phyloP scores from a whole-genome alignment of 2,329 filamentous ascomycete species.

The Saccharata proteae region DNA sequence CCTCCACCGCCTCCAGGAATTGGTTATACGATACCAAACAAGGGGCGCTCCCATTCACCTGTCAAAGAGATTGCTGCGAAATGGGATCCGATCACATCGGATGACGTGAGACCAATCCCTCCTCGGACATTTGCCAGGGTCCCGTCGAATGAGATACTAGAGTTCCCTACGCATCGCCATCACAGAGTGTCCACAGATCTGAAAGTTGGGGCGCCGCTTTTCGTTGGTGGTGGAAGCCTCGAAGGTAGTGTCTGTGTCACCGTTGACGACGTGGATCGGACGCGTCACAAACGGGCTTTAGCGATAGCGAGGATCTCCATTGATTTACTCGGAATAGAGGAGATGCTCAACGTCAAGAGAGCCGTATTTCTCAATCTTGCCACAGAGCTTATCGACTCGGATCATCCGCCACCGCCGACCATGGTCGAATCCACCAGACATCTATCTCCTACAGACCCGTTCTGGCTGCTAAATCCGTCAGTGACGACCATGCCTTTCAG shows the following conservation, averaged over 20 bases:
- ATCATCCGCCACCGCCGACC: conserved; percentile 37
- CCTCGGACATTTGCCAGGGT: conserved; percentile 38
- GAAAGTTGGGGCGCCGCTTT: conserved; percentile 38
- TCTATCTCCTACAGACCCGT: conserved; percentile 25
- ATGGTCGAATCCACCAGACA: conserved; percentile 35
- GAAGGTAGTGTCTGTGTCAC: conserved; percentile 38
- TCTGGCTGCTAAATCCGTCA: conserved; percentile 39
- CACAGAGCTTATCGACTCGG: conserved; percentile 38
- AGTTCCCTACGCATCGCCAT: conserved; percentile 37
- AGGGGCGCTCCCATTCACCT: conserved; percentile 36
- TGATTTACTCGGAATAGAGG: conserved; percentile 41
- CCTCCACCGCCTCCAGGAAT: conserved; percentile 16
- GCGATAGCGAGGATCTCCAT: conserved; percentile 38
- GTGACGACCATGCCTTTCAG: conserved; percentile 37
- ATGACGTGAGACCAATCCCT: conserved; percentile 30
- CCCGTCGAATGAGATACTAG: conserved; percentile 36
- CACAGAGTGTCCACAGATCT: conserved; percentile 37
- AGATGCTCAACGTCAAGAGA: conserved; percentile 33
- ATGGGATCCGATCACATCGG: conserved; percentile 31
- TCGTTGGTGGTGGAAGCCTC: conserved; percentile 43
- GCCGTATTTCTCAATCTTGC: conserved; percentile 40
- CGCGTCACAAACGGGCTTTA: conserved; percentile 31
- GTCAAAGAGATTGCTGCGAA: conserved; percentile 31
- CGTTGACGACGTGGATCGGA: conserved; percentile 35
- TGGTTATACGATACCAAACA: conserved; percentile 29